Base-by-base conservation (phyloP, 148 eudicot species). In the Mesembryanthemum crystallinum region DNA sequence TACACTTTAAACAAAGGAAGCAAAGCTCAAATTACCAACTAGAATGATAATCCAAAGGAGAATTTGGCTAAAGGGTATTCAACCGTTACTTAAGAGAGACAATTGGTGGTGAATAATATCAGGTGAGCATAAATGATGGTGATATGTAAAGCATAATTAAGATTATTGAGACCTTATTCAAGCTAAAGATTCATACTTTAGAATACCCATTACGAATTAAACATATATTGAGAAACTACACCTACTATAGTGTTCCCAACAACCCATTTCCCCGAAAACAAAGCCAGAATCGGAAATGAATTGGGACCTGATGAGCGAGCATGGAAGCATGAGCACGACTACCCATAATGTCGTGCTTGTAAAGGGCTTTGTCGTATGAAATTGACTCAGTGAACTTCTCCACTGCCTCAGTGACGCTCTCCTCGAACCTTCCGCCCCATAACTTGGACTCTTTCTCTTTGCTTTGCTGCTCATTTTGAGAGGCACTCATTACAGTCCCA, bases 371-470 rank as follows among this genome's bases (percentile, higher is more conserved):
- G 39, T 96, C 99, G 62, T 77, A 96, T 5, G 99, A 96, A 21
- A 96, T 86, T 0, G 99, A 96, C 81, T 92, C 98, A 0, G 99
- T 96, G 78, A 96, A 92, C 78, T 86, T 82, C 89, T 96, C 99
- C 6, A 96, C 99, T 1, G 83, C 81, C 49, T 96, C 94, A 7
- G 98, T 96, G 1, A 92, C 98, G 62, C 90, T 91, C 70, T 91
- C 97, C 73, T 92, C 97, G 64, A 96, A 96, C 73, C 99, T 81
- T 14, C 99, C 99, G 1, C 99, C 99, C 99, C 99, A 96, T 8
- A 92, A 86, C 79, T 96, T 96, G 24, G 85, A 77, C 82, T 92
- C 99, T 81, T 89, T 92, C 18, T 42, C 78, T 58, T 70, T 10
- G 4, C 9, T 60, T 14, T 58, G 28, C 1, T 59, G 52, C 23